phyloP scores from a whole-genome alignment of 495 filamentous ascomycete species.

The Lophium mytilinum region DNA sequence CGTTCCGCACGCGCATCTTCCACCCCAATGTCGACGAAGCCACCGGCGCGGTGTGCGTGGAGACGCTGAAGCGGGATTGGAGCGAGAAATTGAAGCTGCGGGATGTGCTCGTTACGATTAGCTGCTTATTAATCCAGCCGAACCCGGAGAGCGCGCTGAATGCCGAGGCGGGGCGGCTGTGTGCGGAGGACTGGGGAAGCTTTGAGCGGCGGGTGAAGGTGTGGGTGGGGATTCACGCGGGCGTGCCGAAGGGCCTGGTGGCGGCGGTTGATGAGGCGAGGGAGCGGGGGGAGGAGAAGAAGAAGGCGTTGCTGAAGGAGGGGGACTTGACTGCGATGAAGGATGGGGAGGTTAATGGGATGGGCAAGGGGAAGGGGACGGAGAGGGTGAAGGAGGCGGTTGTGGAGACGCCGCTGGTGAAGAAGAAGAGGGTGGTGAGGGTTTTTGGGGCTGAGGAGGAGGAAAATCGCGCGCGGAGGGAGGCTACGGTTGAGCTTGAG shows the following conservation, averaged over 20 bases:
- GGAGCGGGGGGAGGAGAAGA: slow-evolving; percentile 48
- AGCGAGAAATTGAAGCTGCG: slow-evolving; percentile 49
- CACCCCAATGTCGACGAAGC: slow-evolving; percentile 65
- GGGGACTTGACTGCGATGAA: not conserved
- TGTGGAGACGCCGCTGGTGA: not conserved
- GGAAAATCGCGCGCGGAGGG: slow-evolving; percentile 14
- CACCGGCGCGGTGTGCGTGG: slow-evolving; percentile 60
- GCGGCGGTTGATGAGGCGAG: slow-evolving; percentile 48
- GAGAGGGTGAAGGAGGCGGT: slow-evolving; percentile 1
- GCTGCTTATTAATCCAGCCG: slow-evolving; percentile 62
- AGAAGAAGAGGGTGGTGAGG: not conserved
- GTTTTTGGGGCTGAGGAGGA: slow-evolving; percentile 13
- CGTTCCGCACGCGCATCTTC: slow-evolving; percentile 61
- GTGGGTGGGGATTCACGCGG: slow-evolving; percentile 61
- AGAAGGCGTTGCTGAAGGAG: slow-evolving; percentile 36
- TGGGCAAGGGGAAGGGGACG: slow-evolving; percentile 4
- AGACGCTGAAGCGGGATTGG: slow-evolving; percentile 68
- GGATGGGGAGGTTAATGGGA: not conserved
- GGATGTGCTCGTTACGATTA: slow-evolving; percentile 60
- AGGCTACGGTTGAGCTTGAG: slow-evolving; percentile 8
- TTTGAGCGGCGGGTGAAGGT: slow-evolving; percentile 55
- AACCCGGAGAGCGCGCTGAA: slow-evolving; percentile 67
- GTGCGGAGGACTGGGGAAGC: slow-evolving; percentile 54
- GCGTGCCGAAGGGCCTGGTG: slow-evolving; percentile 37
- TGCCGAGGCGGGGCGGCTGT: slow-evolving; percentile 51